Evolutionary conservation across 2,329 filamentous ascomycete species (phyloP).

Genomic region (Penicillium olsonii): DNA sequence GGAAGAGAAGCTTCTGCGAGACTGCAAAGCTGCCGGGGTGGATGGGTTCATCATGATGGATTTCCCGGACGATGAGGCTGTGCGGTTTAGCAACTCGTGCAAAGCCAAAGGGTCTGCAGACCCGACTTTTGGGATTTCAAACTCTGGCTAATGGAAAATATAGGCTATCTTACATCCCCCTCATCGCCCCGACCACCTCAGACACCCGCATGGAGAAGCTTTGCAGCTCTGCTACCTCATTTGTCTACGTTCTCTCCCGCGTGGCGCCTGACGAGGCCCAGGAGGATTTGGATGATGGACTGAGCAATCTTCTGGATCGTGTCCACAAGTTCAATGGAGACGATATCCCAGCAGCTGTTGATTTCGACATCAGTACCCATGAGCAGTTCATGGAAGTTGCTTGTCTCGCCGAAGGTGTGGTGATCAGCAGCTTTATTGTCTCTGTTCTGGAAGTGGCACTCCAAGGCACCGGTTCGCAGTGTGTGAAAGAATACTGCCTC

Average conservation of each 20-base stretch:
- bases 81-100: conserved; percentile 80
- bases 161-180: conserved; percentile 84
- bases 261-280: conserved; percentile 92
- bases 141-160: not conserved
- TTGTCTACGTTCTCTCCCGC: conserved; percentile 94
- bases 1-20: conserved; percentile 77
- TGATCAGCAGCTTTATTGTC: conserved; percentile 92
- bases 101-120: conserved; percentile 65
- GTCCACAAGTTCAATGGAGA: conserved; percentile 88
- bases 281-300: conserved; percentile 73
- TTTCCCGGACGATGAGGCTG: conserved; percentile 11
- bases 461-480: conserved; percentile 62
- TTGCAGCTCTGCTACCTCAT: conserved; percentile 91
- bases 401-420: conserved; percentile 81
- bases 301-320: conserved; percentile 74
- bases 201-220: conserved; percentile 87
- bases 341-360: conserved; percentile 76
- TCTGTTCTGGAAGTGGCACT: conserved; percentile 69
- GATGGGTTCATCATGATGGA: conserved; percentile 22
- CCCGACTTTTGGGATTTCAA: not conserved
- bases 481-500: conserved; percentile 81
- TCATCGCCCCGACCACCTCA: conserved; percentile 89
- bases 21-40: conserved; percentile 62
- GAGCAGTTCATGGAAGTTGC: conserved; percentile 86
- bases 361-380: conserved; percentile 89